Percentiles rank a stretch among this genome's conserved stretches.
Evolutionary conservation across 345 rosid species (phyloP).

Genomic region (Rhodomyrtus tomentosa): DNA sequence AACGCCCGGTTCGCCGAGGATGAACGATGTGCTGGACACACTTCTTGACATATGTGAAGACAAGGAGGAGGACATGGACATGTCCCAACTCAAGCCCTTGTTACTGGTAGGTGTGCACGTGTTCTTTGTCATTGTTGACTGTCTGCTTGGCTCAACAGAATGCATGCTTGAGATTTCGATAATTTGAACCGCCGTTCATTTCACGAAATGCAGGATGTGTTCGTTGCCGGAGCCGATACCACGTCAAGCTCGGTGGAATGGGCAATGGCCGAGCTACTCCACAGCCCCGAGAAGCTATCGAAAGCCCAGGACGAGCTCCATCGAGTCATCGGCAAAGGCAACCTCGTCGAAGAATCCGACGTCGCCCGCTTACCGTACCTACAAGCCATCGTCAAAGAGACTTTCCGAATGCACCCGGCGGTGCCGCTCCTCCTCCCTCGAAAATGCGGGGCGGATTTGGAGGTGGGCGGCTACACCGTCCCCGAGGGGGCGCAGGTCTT

Average conservation of each 20-base stretch:
- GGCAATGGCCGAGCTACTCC: constrained; percentile 22
- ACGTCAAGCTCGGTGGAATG: constrained; percentile 18
- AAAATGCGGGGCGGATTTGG: neutral
- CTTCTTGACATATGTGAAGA: constrained; percentile 5
- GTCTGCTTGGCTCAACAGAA: neutral
- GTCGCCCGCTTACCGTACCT: constrained; percentile 4
- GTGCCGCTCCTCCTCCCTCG: constrained; percentile 13
- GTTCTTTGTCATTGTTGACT: neutral
- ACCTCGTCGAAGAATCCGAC: constrained; percentile 9
- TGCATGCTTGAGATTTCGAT: neutral
- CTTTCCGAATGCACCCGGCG: constrained; percentile 12
- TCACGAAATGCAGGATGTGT: constrained; percentile 3
- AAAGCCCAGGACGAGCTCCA: constrained; percentile 1
- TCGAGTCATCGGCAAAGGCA: constrained; percentile 1
- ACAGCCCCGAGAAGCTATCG: constrained; percentile 1
- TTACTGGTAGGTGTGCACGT: neutral
- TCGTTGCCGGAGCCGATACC: constrained; percentile 18
- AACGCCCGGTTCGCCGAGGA: neutral
- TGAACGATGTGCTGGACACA: constrained; percentile 15
- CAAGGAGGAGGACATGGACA: neutral
- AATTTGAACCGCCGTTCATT: neutral
- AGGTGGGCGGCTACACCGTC: constrained; percentile 5
- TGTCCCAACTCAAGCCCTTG: neutral
- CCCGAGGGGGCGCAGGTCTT: constrained; percentile 10
- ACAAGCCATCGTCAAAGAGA: constrained; percentile 12